Percentiles rank a stretch among this genome's conserved stretches.
Conservation (phyloP, 371 early-diverging fungal species). For the Apophysomyces ossiformis region DNA sequence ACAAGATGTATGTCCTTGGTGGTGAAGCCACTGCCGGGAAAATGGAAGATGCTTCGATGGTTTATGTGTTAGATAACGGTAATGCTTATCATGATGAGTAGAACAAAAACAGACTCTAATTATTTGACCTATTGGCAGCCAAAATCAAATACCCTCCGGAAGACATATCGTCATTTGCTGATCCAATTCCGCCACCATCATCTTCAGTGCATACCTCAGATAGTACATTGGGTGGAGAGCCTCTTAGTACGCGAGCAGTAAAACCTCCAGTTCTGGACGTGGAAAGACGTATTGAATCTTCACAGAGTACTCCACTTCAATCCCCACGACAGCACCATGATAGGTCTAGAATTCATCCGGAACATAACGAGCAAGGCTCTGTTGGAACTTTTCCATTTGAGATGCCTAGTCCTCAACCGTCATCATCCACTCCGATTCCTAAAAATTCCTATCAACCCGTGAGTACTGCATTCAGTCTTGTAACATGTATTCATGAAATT, state of each 20-base stretch:
- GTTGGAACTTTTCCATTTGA: no score
- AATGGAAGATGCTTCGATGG: slow-evolving; percentile 54
- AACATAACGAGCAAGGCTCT: no score
- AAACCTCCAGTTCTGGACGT: neutral
- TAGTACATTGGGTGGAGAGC: no score
- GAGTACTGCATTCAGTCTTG: no score
- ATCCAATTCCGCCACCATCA: neutral
- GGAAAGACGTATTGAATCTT: neutral
- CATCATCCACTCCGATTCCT: slow-evolving; percentile 19
- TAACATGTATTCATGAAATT: no score
- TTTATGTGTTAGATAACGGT: slow-evolving; percentile 73
- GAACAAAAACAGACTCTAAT: neutral
- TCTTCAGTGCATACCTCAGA: neutral
- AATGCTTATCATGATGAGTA: neutral
- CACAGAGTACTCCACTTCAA: neutral
- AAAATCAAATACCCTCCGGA: slow-evolving; percentile 76
- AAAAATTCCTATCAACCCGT: slow-evolving; percentile 11
- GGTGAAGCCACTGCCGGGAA: slow-evolving; percentile 56
- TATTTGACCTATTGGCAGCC: slow-evolving; percentile 27
- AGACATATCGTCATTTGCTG: slow-evolving; percentile 19
- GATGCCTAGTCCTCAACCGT: neutral
- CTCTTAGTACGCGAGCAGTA: neutral
- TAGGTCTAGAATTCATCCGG: no score
- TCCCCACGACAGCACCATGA: neutral
- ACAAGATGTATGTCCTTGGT: slow-evolving; percentile 69